Conservation (phyloP, 2,329 filamentous ascomycete genomes). For the Raffaelea deltoideospora region DNA sequence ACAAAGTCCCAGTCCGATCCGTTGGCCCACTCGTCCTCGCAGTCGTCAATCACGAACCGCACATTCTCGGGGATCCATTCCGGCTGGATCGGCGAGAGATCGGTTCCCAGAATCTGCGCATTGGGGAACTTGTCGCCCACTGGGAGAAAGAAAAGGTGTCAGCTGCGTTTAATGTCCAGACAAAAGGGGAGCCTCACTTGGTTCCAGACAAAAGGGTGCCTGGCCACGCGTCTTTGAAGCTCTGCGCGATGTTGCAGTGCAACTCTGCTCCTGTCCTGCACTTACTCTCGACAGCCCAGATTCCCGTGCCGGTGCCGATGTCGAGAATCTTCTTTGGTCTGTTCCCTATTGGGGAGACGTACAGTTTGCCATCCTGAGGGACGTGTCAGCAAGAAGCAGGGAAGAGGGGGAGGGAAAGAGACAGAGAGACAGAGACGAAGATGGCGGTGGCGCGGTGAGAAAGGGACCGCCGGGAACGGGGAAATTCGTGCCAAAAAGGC, state of each 20-base stretch:
- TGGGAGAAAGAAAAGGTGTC: neutral
- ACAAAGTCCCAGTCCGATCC: constrained; percentile 42
- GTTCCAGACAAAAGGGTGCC: too few relatives aligned
- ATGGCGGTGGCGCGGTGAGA: too few relatives aligned
- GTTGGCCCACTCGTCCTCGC: constrained; percentile 40
- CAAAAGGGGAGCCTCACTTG: too few relatives aligned
- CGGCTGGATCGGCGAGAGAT: constrained; percentile 30
- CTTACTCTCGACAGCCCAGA: too few relatives aligned
- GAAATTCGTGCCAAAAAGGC: too few relatives aligned
- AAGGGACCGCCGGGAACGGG: too few relatives aligned
- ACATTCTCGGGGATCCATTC: constrained; percentile 41
- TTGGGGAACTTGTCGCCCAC: constrained; percentile 26
- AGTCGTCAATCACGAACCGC: constrained; percentile 48
- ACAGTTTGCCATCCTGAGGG: constrained; percentile 23
- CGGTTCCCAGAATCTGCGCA: constrained; percentile 24
- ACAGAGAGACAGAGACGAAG: too few relatives aligned
- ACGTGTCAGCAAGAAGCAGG: neutral
- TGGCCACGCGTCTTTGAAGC: too few relatives aligned
- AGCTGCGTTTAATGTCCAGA: too few relatives aligned
- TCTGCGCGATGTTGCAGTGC: too few relatives aligned
- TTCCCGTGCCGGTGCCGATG: constrained; percentile 33
- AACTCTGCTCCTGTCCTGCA: too few relatives aligned
- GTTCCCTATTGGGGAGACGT: constrained; percentile 23
- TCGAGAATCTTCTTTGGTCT: constrained; percentile 28
- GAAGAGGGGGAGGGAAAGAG: neutral